phyloP scores from a whole-genome alignment of 805 yeast genomes.

The Huiozyma naganishii region DNA sequence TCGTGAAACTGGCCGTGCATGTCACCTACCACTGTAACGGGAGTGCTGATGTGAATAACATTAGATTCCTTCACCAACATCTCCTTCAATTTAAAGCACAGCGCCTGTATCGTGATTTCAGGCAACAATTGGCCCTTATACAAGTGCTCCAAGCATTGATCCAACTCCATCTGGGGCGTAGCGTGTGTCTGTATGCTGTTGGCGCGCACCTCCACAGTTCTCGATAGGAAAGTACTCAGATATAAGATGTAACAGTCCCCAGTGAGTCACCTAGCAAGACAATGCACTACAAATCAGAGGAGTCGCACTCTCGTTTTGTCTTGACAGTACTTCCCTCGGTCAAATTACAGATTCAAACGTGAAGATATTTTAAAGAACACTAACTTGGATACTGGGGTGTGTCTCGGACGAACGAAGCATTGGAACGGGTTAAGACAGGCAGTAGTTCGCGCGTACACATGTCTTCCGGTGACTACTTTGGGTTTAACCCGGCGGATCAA shows the following conservation, averaged over 20 bases:
- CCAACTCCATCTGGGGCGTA: conserved; percentile 37
- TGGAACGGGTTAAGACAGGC: too few species aligned
- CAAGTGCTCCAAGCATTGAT: conserved; percentile 57
- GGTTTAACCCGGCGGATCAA: too few species aligned
- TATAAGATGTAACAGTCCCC: neutral
- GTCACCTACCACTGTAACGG: conserved; percentile 94
- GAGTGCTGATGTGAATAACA: conserved; percentile 72
- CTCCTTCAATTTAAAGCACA: conserved; percentile 76
- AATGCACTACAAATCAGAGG: too few species aligned
- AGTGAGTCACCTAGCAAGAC: too few species aligned
- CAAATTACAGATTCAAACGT: too few species aligned
- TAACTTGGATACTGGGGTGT: too few species aligned
- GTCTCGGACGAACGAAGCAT: too few species aligned
- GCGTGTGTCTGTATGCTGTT: too few species aligned
- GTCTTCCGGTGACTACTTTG: conserved; percentile 1
- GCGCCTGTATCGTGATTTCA: conserved; percentile 55
- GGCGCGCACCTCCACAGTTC: too few species aligned
- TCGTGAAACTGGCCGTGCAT: conserved; percentile 97
- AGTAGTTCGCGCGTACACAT: neutral
- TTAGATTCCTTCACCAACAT: conserved; percentile 72
- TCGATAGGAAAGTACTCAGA: neutral
- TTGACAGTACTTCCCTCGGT: too few species aligned
- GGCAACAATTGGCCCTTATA: conserved; percentile 58
- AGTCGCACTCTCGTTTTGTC: too few species aligned
- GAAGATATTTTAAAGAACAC: too few species aligned